These are phyloP conservation scores for Silybum marianum DNA, from an alignment of 129 eudicot species.

Conservation along the genomic window DNA sequence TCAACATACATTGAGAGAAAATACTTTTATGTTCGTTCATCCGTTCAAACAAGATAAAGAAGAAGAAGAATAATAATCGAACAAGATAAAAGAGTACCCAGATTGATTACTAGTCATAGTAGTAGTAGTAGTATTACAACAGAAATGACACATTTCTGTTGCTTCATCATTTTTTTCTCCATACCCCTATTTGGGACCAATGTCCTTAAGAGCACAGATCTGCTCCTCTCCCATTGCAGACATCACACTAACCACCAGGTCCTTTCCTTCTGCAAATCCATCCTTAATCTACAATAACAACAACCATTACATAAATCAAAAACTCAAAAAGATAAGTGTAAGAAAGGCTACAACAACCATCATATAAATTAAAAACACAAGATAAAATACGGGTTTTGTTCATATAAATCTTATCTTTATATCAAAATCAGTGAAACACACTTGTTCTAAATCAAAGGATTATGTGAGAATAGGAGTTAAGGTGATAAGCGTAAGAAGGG, in stretches of 20 bases:
- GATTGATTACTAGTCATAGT: background rate
- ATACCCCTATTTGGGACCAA: constrained; percentile 45
- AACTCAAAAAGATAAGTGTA: background rate
- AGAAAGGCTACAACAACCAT: too few relatives aligned
- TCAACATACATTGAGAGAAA: background rate
- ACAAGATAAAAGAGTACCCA: background rate
- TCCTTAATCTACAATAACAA: constrained; percentile 40
- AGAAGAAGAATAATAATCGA: background rate
- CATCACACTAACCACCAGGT: constrained; percentile 57
- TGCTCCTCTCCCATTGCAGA: constrained; percentile 75
- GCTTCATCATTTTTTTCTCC: background rate
- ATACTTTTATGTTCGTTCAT: constrained; percentile 7
- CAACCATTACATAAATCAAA: background rate
- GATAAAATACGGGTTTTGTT: too few relatives aligned
- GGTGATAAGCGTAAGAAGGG: too few relatives aligned
- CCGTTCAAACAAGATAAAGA: constrained; percentile 11
- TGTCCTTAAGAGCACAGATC: constrained; percentile 59
- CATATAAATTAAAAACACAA: too few relatives aligned
- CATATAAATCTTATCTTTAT: too few relatives aligned
- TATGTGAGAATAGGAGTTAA: too few relatives aligned
- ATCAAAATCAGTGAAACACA: background rate
- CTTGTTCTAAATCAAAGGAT: too few relatives aligned
- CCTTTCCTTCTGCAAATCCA: constrained; percentile 63
- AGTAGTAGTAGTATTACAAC: constrained; percentile 13
- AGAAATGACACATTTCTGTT: constrained; percentile 25